Conservation (phyloP, 2,329 filamentous ascomycete genomes). For the Calonectria honghensis region DNA sequence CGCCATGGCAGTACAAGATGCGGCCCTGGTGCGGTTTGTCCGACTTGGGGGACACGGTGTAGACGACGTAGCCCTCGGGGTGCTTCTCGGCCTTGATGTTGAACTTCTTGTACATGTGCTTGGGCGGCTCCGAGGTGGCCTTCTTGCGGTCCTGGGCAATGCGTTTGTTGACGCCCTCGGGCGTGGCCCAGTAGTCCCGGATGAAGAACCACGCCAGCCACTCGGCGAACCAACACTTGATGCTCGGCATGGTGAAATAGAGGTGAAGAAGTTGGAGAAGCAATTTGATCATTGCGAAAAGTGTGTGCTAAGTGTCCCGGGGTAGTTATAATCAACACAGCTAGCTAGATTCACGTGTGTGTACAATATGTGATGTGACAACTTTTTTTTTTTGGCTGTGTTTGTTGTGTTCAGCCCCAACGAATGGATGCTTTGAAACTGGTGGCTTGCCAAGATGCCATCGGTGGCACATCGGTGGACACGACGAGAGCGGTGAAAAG, state of each 20-base stretch:
- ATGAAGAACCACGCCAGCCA: conserved; percentile 55
- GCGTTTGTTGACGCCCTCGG: conserved; percentile 51
- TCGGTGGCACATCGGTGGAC: conserved; percentile 30
- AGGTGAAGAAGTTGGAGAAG: background rate
- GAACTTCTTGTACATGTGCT: conserved; percentile 51
- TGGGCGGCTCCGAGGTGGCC: conserved; percentile 48
- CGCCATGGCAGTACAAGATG: conserved; percentile 59
- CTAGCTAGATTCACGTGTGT: background rate
- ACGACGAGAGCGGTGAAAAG: conserved; percentile 36
- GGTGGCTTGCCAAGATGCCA: conserved; percentile 28
- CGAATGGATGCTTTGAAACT: background rate
- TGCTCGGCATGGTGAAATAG: conserved; percentile 50
- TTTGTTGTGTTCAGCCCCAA: conserved; percentile 16
- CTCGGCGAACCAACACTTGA: conserved; percentile 54
- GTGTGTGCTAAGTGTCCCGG: background rate
- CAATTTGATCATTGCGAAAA: background rate
- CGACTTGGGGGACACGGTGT: conserved; percentile 57
- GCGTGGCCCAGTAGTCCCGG: conserved; percentile 53
- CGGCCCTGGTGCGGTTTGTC: conserved; percentile 54
- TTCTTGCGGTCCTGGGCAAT: conserved; percentile 52
- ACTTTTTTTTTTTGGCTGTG: background rate
- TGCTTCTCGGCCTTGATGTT: conserved; percentile 53
- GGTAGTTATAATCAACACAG: conserved; percentile 2
- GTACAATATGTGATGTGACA: background rate
- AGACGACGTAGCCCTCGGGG: conserved; percentile 50